Evolutionary conservation across 495 filamentous ascomycete genomes (phyloP).

Genomic region (Aspergillus sclerotioniger): DNA sequence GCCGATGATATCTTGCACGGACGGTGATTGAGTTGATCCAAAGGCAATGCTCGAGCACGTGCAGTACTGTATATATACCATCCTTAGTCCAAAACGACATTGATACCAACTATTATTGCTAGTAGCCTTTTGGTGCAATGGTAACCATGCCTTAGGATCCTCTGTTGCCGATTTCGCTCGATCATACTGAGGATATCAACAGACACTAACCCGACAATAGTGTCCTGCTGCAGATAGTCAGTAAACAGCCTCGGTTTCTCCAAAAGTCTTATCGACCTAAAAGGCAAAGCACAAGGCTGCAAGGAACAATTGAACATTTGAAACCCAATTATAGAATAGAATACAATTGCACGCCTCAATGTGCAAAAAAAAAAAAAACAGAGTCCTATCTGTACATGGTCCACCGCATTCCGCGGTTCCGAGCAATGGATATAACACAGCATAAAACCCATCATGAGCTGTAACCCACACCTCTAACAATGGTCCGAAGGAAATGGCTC

Average conservation of each 20-base stretch:
- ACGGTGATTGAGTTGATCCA: not conserved
- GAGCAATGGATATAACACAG: constrained; percentile 6
- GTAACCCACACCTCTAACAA: not conserved
- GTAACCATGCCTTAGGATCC: not conserved
- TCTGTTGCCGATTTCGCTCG: not conserved
- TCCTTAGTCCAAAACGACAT: not conserved
- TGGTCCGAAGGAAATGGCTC: not conserved
- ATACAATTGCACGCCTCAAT: constrained; percentile 36
- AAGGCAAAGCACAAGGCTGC: not conserved
- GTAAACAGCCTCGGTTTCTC: not conserved
- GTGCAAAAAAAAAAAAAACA: constrained; percentile 20
- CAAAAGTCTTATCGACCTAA: not conserved
- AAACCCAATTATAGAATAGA: constrained; percentile 28
- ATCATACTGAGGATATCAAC: not conserved
- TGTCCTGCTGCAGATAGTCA: not conserved
- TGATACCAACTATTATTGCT: not conserved
- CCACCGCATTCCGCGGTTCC: not conserved
- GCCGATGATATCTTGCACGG: constrained; percentile 41
- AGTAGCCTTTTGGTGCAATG: not conserved
- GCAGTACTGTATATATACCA: not conserved
- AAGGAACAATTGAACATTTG: constrained; percentile 13
- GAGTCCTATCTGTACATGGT: constrained; percentile 40
- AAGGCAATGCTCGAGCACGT: not conserved
- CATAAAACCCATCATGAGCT: constrained; percentile 5
- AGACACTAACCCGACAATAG: not conserved